Percentiles rank a stretch among this genome's conserved stretches.
Conservation (phyloP, 495 filamentous ascomycete species). For the Tuber aestivum region DNA sequence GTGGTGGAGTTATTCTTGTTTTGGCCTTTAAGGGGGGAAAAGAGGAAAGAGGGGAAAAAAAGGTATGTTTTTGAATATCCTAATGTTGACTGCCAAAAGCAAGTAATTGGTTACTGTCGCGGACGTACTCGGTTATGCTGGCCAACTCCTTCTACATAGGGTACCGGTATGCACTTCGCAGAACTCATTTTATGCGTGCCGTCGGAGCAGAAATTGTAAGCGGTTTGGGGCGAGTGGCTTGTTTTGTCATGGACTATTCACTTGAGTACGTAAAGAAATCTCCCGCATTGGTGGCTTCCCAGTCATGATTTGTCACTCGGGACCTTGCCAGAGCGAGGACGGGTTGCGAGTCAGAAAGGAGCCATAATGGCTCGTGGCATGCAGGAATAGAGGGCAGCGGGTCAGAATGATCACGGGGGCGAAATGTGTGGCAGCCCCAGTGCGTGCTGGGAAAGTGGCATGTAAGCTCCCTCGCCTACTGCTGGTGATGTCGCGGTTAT, state of each 20-base stretch:
- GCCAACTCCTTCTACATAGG: background rate
- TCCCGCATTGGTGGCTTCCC: background rate
- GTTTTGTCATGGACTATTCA: background rate
- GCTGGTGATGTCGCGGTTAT: background rate
- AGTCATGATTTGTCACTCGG: background rate
- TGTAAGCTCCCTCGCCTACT: background rate
- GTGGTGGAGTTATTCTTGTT: background rate
- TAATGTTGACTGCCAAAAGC: background rate
- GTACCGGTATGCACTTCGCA: background rate
- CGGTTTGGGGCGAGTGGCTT: background rate
- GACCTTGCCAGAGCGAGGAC: background rate
- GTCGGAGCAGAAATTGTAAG: background rate
- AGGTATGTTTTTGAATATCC: background rate
- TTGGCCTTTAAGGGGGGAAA: background rate
- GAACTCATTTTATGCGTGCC: background rate
- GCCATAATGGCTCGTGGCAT: background rate
- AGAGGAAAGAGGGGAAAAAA: background rate
- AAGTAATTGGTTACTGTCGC: background rate
- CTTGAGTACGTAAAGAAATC: background rate
- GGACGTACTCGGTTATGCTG: background rate
- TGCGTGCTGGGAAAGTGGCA: background rate
- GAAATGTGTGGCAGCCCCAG: background rate
- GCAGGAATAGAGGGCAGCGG: background rate
- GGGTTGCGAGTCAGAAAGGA: background rate
- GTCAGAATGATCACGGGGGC: background rate